A percentile compares a stretch with the other conserved stretches of the same genome.
Conservation (phyloP, 2,329 filamentous ascomycete species). For the Trichophyton mentagrophytes region DNA sequence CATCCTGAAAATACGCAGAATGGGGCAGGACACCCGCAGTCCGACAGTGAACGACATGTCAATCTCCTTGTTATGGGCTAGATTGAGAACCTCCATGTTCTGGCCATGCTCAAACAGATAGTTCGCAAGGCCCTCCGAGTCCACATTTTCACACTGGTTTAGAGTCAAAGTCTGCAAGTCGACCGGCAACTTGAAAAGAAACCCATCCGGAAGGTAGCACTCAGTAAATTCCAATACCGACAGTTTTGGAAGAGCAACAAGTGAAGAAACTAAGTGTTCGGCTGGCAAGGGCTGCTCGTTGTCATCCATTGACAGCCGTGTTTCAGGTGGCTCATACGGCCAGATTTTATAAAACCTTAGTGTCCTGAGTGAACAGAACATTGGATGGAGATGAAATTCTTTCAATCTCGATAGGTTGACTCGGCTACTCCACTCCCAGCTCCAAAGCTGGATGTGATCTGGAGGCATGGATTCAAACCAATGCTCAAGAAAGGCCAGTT, state of each 20-base stretch:
- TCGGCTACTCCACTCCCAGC: conserved; percentile 45
- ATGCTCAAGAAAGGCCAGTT: conserved; percentile 6
- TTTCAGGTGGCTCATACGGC: conserved; percentile 9
- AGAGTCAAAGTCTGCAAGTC: conserved; percentile 57
- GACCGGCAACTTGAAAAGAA: conserved; percentile 57
- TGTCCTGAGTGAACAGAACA: conserved; percentile 37
- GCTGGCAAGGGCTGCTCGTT: conserved; percentile 12
- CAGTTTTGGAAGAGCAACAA: conserved; percentile 50
- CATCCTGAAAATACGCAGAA: conserved; percentile 57
- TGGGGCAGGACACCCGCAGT: conserved; percentile 55
- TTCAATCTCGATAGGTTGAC: conserved; percentile 37
- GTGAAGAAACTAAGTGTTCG: conserved; percentile 30
- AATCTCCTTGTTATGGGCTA: conserved; percentile 69
- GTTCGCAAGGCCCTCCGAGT: conserved; percentile 48
- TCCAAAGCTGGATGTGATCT: conserved; percentile 33
- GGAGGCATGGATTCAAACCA: conserved; percentile 53
- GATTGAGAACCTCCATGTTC: conserved; percentile 51
- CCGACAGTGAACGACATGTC: conserved; percentile 60
- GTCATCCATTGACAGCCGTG: conserved; percentile 4
- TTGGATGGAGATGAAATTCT: conserved; percentile 42
- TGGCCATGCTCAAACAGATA: conserved; percentile 58
- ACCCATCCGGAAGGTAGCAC: conserved; percentile 53
- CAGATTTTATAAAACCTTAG: conserved; percentile 28
- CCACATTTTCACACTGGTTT: conserved; percentile 65
- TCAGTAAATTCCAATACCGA: conserved; percentile 59